These are phyloP conservation scores for Arthroderma sp. DNA, from an alignment of 2,329 filamentous ascomycete species.

Conservation along the genomic window DNA sequence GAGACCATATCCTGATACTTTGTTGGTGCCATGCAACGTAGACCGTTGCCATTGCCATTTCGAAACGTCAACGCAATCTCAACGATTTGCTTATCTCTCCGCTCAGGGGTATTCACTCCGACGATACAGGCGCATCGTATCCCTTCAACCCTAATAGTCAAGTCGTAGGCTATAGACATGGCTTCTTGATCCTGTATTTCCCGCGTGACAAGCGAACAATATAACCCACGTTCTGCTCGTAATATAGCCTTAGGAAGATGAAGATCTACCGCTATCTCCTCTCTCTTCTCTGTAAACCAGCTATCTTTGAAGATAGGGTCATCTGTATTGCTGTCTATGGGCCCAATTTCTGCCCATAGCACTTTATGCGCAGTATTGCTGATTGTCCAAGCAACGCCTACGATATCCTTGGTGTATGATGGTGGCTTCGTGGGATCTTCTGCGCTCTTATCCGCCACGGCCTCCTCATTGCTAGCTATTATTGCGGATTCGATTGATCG, in stretches of 20 bases:
- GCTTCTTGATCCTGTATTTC: conserved; percentile 18
- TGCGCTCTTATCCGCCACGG: neutral
- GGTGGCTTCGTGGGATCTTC: neutral
- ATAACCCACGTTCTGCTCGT: conserved; percentile 33
- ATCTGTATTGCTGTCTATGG: neutral
- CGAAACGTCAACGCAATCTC: conserved; percentile 31
- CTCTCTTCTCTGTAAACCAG: conserved; percentile 9
- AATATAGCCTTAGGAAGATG: conserved; percentile 36
- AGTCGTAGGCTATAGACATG: conserved; percentile 26
- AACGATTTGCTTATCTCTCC: conserved; percentile 40
- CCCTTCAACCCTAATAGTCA: conserved; percentile 25
- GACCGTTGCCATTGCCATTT: neutral
- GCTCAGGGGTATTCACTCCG: conserved; percentile 43
- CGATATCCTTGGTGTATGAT: neutral
- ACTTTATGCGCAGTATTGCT: neutral
- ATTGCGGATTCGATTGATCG: conserved; percentile 25
- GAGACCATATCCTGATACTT: conserved; percentile 16
- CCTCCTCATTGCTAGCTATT: neutral
- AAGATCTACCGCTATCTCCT: conserved; percentile 28
- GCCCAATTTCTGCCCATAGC: conserved; percentile 3
- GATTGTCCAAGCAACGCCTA: neutral
- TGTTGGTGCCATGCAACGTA: conserved; percentile 17
- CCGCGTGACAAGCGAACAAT: conserved; percentile 25
- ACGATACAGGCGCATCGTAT: conserved; percentile 38
- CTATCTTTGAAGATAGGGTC: neutral